Conservation (phyloP, 192 early-diverging fungal genomes). For the Coemansia sp. region DNA sequence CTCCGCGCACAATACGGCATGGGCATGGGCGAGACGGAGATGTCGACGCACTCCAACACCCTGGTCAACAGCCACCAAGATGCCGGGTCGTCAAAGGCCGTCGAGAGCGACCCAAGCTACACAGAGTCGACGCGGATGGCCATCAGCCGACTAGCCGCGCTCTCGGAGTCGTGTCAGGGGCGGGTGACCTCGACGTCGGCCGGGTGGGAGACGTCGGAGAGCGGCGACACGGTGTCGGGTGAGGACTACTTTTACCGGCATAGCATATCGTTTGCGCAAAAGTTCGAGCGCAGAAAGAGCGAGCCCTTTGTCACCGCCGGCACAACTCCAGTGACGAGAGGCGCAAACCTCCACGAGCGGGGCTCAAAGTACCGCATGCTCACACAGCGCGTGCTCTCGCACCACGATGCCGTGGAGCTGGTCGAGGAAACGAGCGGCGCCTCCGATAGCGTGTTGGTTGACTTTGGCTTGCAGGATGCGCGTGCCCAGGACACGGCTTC, state of each 20-base stretch:
- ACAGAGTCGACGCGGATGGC: conserved; percentile 40
- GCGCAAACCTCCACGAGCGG: conserved; percentile 7
- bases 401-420: conserved; percentile 11
- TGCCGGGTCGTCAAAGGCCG: not conserved
- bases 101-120: conserved; percentile 29
- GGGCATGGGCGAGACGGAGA: conserved; percentile 21
- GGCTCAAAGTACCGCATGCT: conserved; percentile 30
- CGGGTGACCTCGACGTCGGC: not conserved
- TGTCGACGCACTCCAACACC: conserved; percentile 31
- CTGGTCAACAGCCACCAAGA: conserved; percentile 11
- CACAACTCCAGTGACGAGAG: not conserved
- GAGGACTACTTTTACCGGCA: conserved; percentile 9
- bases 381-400: conserved; percentile 12
- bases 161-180: conserved; percentile 8
- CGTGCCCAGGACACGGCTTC: not conserved
- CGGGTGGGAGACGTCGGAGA: not conserved
- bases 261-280: conserved; percentile 9
- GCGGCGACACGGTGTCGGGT: not conserved
- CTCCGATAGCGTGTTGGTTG: not conserved
- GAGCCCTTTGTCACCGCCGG: conserved; percentile 23
- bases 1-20: conserved; percentile 41
- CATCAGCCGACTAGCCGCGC: conserved; percentile 27
- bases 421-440: not conserved
- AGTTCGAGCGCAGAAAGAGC: conserved; percentile 27
- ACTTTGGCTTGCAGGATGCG: not conserved